A percentile compares a stretch with the other conserved stretches of the same genome.
These are phyloP conservation scores for Fistulifera pelliculosa DNA, from an alignment of 108 stramenopile species.

Conservation along the genomic window DNA sequence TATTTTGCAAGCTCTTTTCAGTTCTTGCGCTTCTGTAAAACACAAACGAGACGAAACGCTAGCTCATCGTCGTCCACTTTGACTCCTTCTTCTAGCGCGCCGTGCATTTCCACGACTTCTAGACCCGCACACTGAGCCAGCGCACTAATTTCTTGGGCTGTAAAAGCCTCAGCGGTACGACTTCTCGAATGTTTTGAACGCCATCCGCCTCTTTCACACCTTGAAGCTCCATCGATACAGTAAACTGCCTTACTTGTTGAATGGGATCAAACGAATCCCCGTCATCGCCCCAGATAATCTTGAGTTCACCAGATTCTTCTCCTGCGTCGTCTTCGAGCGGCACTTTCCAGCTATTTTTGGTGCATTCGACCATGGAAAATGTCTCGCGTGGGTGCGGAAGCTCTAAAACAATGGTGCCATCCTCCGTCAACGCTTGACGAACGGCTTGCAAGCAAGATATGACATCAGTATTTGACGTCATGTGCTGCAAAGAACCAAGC, in stretches of 20 bases:
- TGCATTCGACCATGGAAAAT: conserved; percentile 71
- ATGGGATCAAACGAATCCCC: conserved; percentile 78
- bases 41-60: conserved; percentile 75
- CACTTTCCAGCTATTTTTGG: conserved; percentile 67
- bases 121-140: conserved; percentile 55
- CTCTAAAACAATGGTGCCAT: conserved; percentile 63
- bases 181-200: conserved; percentile 36
- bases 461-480: conserved; percentile 67
- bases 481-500: conserved; percentile 67
- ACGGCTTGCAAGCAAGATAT: conserved; percentile 49
- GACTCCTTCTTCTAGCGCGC: conserved; percentile 58
- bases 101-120: conserved; percentile 59
- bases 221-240: conserved; percentile 54
- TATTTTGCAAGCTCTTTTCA: too few relatives aligned
- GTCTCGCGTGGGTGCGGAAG: conserved; percentile 80
- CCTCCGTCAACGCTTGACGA: conserved; percentile 22
- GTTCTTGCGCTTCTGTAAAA: conserved; percentile 36
- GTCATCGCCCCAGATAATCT: conserved; percentile 79
- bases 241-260: conserved; percentile 60
- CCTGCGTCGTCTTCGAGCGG: conserved; percentile 57
- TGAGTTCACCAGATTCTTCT: conserved; percentile 54
- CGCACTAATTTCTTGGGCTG: conserved; percentile 72
- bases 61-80: conserved; percentile 58
- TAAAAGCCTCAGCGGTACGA: conserved; percentile 76
- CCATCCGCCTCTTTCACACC: conserved; percentile 8